phyloP scores from a whole-genome alignment of 139 green algal genomes.

The Desmodesmus armatus region DNA sequence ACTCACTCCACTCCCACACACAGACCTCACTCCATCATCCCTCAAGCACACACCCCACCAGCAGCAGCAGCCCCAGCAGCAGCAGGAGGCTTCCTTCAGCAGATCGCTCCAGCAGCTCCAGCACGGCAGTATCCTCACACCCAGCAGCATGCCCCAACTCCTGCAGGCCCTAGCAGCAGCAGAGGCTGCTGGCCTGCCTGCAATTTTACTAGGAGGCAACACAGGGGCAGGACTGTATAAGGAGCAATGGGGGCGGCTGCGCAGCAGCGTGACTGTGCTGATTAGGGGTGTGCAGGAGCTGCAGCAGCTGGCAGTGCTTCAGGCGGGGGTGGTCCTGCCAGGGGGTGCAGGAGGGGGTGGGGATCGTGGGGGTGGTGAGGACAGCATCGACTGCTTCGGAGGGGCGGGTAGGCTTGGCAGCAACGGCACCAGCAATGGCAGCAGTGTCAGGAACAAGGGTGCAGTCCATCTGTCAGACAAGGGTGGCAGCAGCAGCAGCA shows the following conservation, averaged over 20 bases:
- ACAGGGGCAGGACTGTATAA: constrained; percentile 71
- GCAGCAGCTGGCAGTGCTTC: constrained; percentile 6
- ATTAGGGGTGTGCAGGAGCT: constrained; percentile 25
- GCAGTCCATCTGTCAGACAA: too few relatives aligned
- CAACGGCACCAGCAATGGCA: background rate
- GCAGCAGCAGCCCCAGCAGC: constrained; percentile 12
- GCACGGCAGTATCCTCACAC: constrained; percentile 37
- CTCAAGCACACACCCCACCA: too few relatives aligned
- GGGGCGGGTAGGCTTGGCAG: too few relatives aligned
- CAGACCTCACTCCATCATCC: too few relatives aligned
- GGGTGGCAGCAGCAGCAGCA: constrained; percentile 24
- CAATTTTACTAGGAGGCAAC: constrained; percentile 67
- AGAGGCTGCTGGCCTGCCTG: constrained; percentile 14
- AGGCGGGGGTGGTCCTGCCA: too few relatives aligned
- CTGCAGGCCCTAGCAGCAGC: constrained; percentile 14
- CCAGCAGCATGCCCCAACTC: constrained; percentile 48
- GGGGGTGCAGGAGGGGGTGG: too few relatives aligned
- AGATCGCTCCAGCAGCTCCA: background rate
- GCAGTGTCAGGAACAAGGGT: too few relatives aligned
- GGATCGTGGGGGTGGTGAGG: too few relatives aligned
- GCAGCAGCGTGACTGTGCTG: background rate
- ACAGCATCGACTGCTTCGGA: too few relatives aligned
- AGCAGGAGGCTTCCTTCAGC: background rate
- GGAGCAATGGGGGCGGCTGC: constrained; percentile 10
- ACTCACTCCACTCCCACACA: background rate